A percentile compares a stretch with the other conserved stretches of the same genome.
Evolutionary conservation across 78 protist species (phyloP).

Genomic region (Speleostelium caveatum): DNA sequence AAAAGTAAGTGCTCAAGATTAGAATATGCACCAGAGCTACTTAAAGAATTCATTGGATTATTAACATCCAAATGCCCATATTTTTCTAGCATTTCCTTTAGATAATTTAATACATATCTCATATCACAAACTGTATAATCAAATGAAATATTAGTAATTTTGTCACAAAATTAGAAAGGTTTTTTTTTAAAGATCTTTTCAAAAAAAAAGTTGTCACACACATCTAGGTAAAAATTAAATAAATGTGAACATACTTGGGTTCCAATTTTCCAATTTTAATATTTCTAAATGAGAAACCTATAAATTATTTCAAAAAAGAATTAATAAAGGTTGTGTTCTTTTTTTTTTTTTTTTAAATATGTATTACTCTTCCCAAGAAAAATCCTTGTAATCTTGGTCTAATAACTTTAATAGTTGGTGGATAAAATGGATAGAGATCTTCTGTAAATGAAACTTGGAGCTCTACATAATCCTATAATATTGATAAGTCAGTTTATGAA

Average conservation of each 20-base stretch:
- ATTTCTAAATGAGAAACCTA: constrained; percentile 74
- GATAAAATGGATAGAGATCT: constrained; percentile 84
- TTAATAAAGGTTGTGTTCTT: not conserved
- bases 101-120: constrained; percentile 55
- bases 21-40: constrained; percentile 60
- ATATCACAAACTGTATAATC: constrained; percentile 39
- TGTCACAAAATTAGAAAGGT: no score
- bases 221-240: no score
- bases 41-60: constrained; percentile 65
- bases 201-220: no score
- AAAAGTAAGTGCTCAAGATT: constrained; percentile 44
- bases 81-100: constrained; percentile 49
- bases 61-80: constrained; percentile 66
- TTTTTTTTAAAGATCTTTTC: not conserved
- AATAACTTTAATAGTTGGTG: constrained; percentile 73
- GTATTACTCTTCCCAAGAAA: constrained; percentile 60
- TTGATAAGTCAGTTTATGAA: not conserved
- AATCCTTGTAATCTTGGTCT: constrained; percentile 83
- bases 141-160: no score
- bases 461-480: constrained; percentile 61
- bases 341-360: no score
- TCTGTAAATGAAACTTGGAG: constrained; percentile 70
- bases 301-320: not conserved
- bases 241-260: constrained; percentile 44
- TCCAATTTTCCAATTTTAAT: constrained; percentile 73